Evolutionary conservation across 2,329 filamentous ascomycete species (phyloP), one percentile per base, ranked within the genome.

Genomic region (Diplodia mutila): DNA sequence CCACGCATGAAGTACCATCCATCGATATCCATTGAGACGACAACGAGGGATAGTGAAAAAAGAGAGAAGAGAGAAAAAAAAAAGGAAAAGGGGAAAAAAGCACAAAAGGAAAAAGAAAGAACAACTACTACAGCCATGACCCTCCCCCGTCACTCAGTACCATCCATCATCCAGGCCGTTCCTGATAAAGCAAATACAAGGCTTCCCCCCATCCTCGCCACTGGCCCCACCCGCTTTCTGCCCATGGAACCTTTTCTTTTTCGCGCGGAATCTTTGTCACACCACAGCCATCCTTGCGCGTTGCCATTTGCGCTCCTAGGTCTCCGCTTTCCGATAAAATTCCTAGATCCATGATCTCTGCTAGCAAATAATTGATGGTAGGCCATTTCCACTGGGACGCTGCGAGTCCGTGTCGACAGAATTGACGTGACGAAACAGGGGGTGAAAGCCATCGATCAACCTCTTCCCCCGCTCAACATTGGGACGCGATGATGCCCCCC

Each of bases 161-260:
- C 23, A n/a, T 49, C 55, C 39, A 18, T 29, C 21, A 8, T 21
- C 32, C 32, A 12, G 25, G 34, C 53, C 32, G 29, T 37, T 59
- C 42, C 27, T 52, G 21, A 32, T 63, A 46, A 37, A 63, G 46
- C 59, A 63, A 46, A 63, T 63, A 63, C 59, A 63, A 63, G 16
- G 34, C 8, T 37, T 11, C 32, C 34, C 5, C n/a, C 53, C 32
- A 8, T 53, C 42, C 6, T 21, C n/a, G 9, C 9, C 18, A 21
- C 42, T 21, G 42, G 14, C 18, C 14, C 12, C 18, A 3, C 25
- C 23, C 18, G 2, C 25, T n/a, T 53, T 32, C 27, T 29, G 27
- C 29, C 52, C 29, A n/a, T 32, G 18, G 16, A n/a, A 34, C 12
- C 12, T 39, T 55, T 25, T 18, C 32, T 25, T 39, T 23, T 57